Percentiles rank a stretch among this genome's conserved stretches.
These are phyloP conservation scores for Flaveria ramosissima DNA, from an alignment of 129 eudicot genomes.

Conservation along the genomic window DNA sequence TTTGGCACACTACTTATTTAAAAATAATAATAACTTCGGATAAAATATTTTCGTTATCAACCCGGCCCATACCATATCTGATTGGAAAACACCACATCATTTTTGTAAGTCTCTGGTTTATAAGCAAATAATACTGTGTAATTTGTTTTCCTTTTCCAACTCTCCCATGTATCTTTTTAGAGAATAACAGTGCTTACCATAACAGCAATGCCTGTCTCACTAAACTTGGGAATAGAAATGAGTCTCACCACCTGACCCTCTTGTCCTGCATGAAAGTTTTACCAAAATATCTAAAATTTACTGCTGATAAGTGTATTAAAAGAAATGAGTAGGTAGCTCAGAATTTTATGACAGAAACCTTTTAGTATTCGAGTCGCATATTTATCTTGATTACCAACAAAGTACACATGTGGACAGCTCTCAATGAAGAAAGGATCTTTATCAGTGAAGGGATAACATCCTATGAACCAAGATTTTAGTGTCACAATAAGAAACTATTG, in stretches of 20 bases:
- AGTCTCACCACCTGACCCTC: constrained; percentile 91
- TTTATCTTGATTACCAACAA: constrained; percentile 81
- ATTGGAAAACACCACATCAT: background rate
- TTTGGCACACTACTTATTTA: background rate
- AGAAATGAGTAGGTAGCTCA: background rate
- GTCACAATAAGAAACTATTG: background rate
- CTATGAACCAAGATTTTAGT: constrained; percentile 43
- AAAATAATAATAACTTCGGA: background rate
- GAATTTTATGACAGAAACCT: constrained; percentile 43
- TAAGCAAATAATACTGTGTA: background rate
- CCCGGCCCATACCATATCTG: background rate
- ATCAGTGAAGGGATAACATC: constrained; percentile 97
- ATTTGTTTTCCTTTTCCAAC: constrained; percentile 3
- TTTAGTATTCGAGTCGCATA: constrained; percentile 58
- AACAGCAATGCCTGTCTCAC: constrained; percentile 85
- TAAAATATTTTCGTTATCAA: background rate
- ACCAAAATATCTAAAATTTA: background rate
- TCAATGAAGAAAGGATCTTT: constrained; percentile 88
- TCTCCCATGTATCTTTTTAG: background rate
- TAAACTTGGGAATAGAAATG: constrained; percentile 77
- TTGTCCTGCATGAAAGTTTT: constrained; percentile 51
- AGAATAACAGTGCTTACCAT: constrained; percentile 51
- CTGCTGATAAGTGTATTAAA: background rate
- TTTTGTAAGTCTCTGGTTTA: background rate
- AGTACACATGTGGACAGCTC: constrained; percentile 94